Conservation (phyloP, 176 grass and related monocot species). For the Rhynchospora pubera region DNA sequence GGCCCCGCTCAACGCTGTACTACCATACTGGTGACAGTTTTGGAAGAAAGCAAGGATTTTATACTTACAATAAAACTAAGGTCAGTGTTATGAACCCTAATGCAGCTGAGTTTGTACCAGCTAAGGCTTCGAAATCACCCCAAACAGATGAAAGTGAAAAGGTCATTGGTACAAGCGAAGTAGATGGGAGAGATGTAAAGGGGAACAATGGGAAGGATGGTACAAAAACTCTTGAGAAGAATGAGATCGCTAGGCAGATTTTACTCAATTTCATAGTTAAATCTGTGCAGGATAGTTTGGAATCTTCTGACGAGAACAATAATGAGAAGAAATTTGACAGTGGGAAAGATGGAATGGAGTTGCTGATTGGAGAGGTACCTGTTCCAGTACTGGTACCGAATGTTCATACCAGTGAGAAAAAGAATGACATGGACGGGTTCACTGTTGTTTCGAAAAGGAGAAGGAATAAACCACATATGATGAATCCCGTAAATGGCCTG, state of each 20-base stretch:
- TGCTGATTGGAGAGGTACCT: slow-evolving; percentile 27
- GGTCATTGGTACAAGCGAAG: slow-evolving; percentile 12
- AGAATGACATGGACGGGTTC: slow-evolving; percentile 81
- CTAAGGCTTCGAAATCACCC: slow-evolving; percentile 46
- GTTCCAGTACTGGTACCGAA: slow-evolving; percentile 16
- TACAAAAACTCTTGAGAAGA: slow-evolving; percentile 40
- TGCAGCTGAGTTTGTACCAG: slow-evolving; percentile 90
- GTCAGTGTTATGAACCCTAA: slow-evolving; percentile 87
- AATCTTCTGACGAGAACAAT: slow-evolving; percentile 24
- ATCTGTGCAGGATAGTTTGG: slow-evolving; percentile 64
- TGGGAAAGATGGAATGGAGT: slow-evolving; percentile 22
- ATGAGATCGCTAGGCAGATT: slow-evolving; percentile 94
- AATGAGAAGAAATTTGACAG: slow-evolving; percentile 30
- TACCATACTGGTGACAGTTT: slow-evolving; percentile 56
- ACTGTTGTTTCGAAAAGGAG: slow-evolving; percentile 78
- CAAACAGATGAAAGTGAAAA: slow-evolving; percentile 39
- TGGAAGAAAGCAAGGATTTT: slow-evolving; percentile 60
- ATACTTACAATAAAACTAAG: slow-evolving; percentile 53
- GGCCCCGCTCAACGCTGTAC: slow-evolving; percentile 73
- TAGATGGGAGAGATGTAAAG: slow-evolving; percentile 26
- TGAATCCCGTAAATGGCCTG: slow-evolving; percentile 58
- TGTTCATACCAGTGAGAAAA: slow-evolving; percentile 14
- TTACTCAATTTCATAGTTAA: slow-evolving; percentile 87
- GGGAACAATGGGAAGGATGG: slow-evolving; percentile 36
- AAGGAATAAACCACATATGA: slow-evolving; percentile 59